Evolutionary conservation across 108 stramenopile species (phyloP).

Genomic region (Epithemia pelagica): DNA sequence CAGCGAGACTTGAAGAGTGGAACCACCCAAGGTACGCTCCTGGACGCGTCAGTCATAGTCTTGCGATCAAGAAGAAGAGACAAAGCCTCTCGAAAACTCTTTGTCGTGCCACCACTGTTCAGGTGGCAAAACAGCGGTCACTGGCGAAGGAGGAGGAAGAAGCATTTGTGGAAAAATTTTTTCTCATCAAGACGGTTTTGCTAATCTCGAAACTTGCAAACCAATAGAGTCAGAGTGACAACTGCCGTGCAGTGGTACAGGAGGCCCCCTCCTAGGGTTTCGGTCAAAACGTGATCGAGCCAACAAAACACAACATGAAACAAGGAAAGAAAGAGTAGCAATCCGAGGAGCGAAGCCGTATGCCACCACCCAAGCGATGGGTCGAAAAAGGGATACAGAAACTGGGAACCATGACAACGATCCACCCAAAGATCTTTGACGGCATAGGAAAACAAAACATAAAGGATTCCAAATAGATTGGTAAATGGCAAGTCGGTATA

Average conservation of each 20-base stretch:
- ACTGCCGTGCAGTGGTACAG: neutral
- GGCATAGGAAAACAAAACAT: slow-evolving; percentile 30
- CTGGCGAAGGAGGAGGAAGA: neutral
- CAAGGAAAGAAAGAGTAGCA: slow-evolving; percentile 13
- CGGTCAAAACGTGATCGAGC: neutral
- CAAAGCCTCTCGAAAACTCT: neutral
- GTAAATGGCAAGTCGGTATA: slow-evolving; percentile 14
- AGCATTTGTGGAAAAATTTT: neutral
- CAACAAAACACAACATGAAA: slow-evolving; percentile 1
- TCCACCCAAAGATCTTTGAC: slow-evolving; percentile 16
- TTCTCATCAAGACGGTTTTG: neutral
- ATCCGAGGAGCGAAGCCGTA: slow-evolving; percentile 4
- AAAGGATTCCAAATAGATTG: slow-evolving; percentile 19
- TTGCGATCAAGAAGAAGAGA: neutral
- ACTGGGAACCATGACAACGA: slow-evolving; percentile 21
- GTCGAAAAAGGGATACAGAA: slow-evolving; percentile 31
- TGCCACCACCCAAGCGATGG: slow-evolving; percentile 17
- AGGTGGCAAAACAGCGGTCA: neutral
- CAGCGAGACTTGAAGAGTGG: neutral
- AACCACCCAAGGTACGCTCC: neutral
- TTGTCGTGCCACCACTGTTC: no score
- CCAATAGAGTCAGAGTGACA: neutral
- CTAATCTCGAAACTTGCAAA: neutral
- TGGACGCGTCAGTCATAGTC: no score
- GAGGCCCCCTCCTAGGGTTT: neutral